A percentile compares a stretch with the other conserved stretches of the same genome.
Evolutionary conservation across 805 yeast species (phyloP).

Genomic region (Torulaspora microellipsoides): DNA sequence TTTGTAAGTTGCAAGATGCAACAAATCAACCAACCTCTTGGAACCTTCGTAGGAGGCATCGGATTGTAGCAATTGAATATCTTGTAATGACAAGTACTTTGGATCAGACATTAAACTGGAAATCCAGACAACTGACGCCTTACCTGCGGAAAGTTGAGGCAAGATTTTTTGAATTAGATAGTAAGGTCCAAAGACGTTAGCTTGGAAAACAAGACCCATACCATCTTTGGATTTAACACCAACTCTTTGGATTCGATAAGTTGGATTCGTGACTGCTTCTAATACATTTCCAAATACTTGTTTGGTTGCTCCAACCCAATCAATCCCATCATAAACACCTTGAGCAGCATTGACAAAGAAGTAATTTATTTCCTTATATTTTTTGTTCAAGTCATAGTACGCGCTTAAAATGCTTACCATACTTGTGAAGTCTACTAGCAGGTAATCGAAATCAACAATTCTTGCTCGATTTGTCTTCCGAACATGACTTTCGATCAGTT

Average conservation of each 20-base stretch:
- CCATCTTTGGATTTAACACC: conserved; percentile 77
- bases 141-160: conserved; percentile 47
- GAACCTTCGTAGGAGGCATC: conserved; percentile 85
- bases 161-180: conserved; percentile 66
- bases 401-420: conserved; percentile 83
- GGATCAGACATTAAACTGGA: conserved; percentile 80
- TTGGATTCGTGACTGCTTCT: conserved; percentile 82
- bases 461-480: conserved; percentile 44
- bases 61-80: conserved; percentile 62
- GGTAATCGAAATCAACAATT: conserved; percentile 76
- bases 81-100: conserved; percentile 65
- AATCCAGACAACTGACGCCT: conserved; percentile 78
- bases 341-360: conserved; percentile 87
- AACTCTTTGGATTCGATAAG: conserved; percentile 73
- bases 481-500: conserved; percentile 46
- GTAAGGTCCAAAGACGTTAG: conserved; percentile 95
- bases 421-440: conserved; percentile 82
- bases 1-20: conserved; percentile 68
- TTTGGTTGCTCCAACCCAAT: conserved; percentile 73
- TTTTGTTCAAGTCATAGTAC: conserved; percentile 59
- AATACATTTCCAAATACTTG: conserved; percentile 66
- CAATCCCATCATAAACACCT: conserved; percentile 79
- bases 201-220: conserved; percentile 85
- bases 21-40: conserved; percentile 75
- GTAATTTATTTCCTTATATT: conserved; percentile 67